phyloP scores from a whole-genome alignment of 108 stramenopile species.

The Skeletonema marinoi region DNA sequence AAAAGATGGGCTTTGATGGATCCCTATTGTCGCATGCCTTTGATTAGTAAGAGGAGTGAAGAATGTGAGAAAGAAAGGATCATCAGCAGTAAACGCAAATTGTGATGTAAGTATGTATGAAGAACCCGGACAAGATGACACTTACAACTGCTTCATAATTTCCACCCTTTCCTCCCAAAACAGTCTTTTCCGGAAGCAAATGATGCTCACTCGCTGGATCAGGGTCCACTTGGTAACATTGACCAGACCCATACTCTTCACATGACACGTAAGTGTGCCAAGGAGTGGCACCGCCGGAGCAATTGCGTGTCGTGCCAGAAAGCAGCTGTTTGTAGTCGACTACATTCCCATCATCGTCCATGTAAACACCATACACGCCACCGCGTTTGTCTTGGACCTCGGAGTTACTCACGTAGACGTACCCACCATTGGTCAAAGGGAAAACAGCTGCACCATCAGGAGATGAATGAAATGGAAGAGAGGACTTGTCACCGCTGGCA shows the following conservation, averaged over 20 bases:
- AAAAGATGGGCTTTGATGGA: constrained; percentile 42
- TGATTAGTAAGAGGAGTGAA: background rate
- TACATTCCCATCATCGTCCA: constrained; percentile 28
- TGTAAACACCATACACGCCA: constrained; percentile 31
- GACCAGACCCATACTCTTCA: constrained; percentile 56
- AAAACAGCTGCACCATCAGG: constrained; percentile 37
- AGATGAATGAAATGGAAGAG: constrained; percentile 24
- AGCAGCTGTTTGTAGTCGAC: constrained; percentile 34
- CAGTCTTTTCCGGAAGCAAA: constrained; percentile 17
- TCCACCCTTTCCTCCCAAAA: constrained; percentile 27
- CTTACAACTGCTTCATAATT: constrained; percentile 44
- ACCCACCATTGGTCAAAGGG: constrained; percentile 22
- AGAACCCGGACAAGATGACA: background rate
- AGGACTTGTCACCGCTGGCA: background rate
- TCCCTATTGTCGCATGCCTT: constrained; percentile 43
- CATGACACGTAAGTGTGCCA: constrained; percentile 69
- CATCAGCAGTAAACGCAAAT: background rate
- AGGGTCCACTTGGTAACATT: constrained; percentile 59
- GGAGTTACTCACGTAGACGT: constrained; percentile 28
- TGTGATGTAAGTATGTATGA: background rate
- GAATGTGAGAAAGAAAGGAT: background rate
- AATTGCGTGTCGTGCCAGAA: constrained; percentile 32
- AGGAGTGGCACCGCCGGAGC: constrained; percentile 49
- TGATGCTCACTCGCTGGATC: constrained; percentile 44
- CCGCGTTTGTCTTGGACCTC: constrained; percentile 11